Conservation (phyloP, 306 rosid genomes). For the Prinsepia uniflora region DNA sequence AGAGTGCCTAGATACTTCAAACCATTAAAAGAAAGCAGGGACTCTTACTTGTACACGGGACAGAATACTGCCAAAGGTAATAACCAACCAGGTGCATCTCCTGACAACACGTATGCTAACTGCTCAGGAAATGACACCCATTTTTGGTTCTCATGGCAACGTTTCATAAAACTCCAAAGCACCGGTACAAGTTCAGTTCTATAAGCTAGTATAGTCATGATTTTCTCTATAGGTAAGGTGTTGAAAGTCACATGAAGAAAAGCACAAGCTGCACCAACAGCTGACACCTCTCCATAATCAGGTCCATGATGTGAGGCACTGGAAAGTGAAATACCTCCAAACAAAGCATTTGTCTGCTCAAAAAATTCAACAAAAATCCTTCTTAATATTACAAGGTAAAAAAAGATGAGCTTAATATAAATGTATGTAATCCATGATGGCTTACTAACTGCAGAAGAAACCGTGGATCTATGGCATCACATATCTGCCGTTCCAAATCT, state of each 20-base stretch:
- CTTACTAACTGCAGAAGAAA: conserved; percentile 88
- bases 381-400: conserved; percentile 6
- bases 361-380: conserved; percentile 19
- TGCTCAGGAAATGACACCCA: conserved; percentile 77
- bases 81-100: conserved; percentile 96
- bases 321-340: conserved; percentile 60
- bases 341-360: conserved; percentile 70
- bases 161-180: conserved; percentile 92
- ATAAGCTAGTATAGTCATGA: conserved; percentile 91
- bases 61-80: conserved; percentile 92
- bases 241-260: conserved; percentile 79
- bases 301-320: conserved; percentile 47
- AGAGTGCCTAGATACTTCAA: conserved; percentile 6
- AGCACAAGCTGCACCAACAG: conserved; percentile 87
- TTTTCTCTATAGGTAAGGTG: conserved; percentile 75
- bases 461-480: conserved; percentile 67
- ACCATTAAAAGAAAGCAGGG: conserved; percentile 10
- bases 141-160: conserved; percentile 78
- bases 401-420: conserved; percentile 15
- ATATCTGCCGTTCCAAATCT: conserved; percentile 71
- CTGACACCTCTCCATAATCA: conserved; percentile 71
- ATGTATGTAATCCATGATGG: conserved; percentile 21
- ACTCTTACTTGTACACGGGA: conserved; percentile 88
- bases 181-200: conserved; percentile 91
- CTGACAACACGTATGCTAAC: conserved; percentile 59